phyloP scores from a whole-genome alignment of 306 rosid species.

The Glycyrrhiza uralensis region DNA sequence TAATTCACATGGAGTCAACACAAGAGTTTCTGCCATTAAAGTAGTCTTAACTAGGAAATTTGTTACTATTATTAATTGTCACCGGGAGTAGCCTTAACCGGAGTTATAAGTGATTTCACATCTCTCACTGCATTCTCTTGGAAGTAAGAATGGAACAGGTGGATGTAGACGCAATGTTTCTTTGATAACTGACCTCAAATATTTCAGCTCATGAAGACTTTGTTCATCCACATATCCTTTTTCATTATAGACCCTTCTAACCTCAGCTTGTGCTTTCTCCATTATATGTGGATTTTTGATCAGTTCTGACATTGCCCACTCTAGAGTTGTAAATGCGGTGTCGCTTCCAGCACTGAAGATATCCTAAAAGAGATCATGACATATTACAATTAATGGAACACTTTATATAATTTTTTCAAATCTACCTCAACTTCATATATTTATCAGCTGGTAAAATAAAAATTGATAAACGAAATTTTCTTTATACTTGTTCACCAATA shows the following conservation, averaged over 20 bases:
- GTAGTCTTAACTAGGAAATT: background rate
- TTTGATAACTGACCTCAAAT: conserved; percentile 20
- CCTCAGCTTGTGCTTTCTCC: conserved; percentile 31
- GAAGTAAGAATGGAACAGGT: conserved; percentile 31
- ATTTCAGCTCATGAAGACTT: conserved; percentile 17
- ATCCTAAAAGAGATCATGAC: conserved; percentile 18
- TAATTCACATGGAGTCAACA: too few species aligned
- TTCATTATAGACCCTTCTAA: conserved; percentile 15
- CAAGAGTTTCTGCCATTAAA: too few species aligned
- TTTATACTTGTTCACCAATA: too few species aligned
- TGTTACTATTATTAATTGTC: too few species aligned
- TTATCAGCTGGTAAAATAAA: too few species aligned
- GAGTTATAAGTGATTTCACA: conserved; percentile 8
- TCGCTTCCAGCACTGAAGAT: conserved; percentile 35
- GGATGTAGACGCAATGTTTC: conserved; percentile 38
- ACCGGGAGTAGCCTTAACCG: background rate
- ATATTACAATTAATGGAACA: too few species aligned
- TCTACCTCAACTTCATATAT: too few species aligned
- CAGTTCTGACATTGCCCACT: conserved; percentile 44
- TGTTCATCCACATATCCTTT: conserved; percentile 22
- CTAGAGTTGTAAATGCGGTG: conserved; percentile 18
- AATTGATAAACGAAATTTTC: too few species aligned
- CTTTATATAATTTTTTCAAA: too few species aligned
- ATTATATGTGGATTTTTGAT: conserved; percentile 28
- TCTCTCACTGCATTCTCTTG: conserved; percentile 36